These are phyloP conservation scores for Cyclotella atomus DNA, from an alignment of 108 stramenopile species.

Conservation along the genomic window DNA sequence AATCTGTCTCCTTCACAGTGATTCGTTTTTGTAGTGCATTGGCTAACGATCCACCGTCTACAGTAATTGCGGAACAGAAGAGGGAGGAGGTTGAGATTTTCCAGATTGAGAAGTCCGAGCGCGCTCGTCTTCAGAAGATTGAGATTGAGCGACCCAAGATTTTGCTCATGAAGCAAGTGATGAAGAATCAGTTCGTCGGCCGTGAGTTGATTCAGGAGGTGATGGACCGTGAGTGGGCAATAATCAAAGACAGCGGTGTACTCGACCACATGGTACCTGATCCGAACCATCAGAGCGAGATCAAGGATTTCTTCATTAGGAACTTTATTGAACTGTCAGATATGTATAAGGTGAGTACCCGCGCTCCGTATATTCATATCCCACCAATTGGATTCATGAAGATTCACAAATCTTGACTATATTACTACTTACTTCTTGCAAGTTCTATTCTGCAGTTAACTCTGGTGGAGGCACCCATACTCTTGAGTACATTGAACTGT, in stretches of 20 bases:
- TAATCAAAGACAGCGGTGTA: slow-evolving; percentile 13
- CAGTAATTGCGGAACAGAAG: slow-evolving; percentile 21
- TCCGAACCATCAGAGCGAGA: slow-evolving; percentile 13
- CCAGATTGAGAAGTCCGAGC: slow-evolving; percentile 4
- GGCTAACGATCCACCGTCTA: too few relatives aligned
- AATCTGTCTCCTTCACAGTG: too few relatives aligned
- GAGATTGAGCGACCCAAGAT: slow-evolving; percentile 22
- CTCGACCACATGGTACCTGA: slow-evolving; percentile 26
- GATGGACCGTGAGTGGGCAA: slow-evolving; percentile 21
- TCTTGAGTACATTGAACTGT: slow-evolving; percentile 33
- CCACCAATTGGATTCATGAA: too few relatives aligned
- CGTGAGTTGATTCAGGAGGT: slow-evolving; percentile 1
- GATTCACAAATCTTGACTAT: too few relatives aligned
- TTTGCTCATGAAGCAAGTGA: not conserved
- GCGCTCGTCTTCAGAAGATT: not conserved
- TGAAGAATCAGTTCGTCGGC: slow-evolving; percentile 21
- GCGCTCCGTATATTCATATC: too few relatives aligned
- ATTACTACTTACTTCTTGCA: not conserved
- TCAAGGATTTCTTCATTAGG: slow-evolving; percentile 10
- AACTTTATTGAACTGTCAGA: slow-evolving; percentile 24
- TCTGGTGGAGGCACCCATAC: slow-evolving; percentile 32
- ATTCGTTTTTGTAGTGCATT: not conserved
- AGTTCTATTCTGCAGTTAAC: slow-evolving; percentile 14
- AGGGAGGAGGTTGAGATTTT: slow-evolving; percentile 3
- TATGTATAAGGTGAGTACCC: slow-evolving; percentile 24